phyloP scores from a whole-genome alignment of 192 early-diverging fungal species.

The Coemansia sp. region DNA sequence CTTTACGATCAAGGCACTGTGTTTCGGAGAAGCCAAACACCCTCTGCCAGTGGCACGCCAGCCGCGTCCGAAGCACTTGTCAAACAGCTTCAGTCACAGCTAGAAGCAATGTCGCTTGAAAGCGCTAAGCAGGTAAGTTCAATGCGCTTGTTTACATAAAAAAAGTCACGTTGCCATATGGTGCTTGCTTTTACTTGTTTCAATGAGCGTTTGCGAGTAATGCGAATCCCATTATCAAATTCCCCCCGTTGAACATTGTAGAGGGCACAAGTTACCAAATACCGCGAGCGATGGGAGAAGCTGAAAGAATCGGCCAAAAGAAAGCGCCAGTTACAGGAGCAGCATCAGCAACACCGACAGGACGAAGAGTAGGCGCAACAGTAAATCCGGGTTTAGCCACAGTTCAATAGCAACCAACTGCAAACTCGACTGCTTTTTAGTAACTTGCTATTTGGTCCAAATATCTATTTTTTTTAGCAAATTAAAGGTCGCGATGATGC shows the following conservation, averaged over 20 bases:
- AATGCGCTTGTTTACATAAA: neutral
- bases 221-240: neutral
- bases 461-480: neutral
- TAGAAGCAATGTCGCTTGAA: slow-evolving; percentile 33
- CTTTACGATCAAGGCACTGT: slow-evolving; percentile 19
- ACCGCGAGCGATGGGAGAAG: slow-evolving; percentile 53
- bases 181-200: neutral
- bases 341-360: slow-evolving; percentile 9
- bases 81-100: slow-evolving; percentile 32
- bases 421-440: neutral
- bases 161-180: neutral
- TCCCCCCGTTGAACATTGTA: neutral
- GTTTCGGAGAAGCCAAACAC: slow-evolving; percentile 11
- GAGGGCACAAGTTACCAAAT: slow-evolving; percentile 44
- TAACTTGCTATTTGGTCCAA: neutral
- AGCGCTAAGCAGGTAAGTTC: slow-evolving; percentile 38
- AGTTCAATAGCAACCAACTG: neutral
- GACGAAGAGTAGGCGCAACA: neutral
- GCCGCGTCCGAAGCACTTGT: slow-evolving; percentile 11
- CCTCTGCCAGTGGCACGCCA: neutral
- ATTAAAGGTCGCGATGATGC: neutral
- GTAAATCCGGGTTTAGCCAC: neutral
- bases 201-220: neutral
- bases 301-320: slow-evolving; percentile 54
- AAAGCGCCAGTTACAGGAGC: slow-evolving; percentile 44